Conservation (phyloP, 352 stramenopile genomes). For the Nothophytophthora sp. region DNA sequence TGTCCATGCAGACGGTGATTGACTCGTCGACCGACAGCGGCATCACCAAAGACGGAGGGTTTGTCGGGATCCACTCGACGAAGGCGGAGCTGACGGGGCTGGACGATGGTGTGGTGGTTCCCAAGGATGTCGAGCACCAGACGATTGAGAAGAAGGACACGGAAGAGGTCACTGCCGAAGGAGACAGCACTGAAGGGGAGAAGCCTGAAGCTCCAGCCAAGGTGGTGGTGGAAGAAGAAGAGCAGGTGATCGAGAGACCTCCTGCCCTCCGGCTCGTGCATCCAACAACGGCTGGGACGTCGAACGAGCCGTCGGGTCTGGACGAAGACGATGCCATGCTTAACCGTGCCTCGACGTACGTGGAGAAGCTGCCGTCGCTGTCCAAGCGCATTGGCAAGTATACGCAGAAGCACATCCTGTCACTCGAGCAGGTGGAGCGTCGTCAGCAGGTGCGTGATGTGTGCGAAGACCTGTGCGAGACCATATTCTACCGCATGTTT, state of each 20-base stretch:
- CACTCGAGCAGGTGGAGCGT: conserved; percentile 46
- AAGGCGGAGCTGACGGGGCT: conserved; percentile 59
- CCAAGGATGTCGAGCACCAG: conserved; percentile 25
- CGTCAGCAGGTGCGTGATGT: conserved; percentile 75
- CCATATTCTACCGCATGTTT: conserved; percentile 96
- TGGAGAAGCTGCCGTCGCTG: conserved; percentile 52
- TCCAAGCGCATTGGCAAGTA: conserved; percentile 80
- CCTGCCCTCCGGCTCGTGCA: conserved; percentile 27
- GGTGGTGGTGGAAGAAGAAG: conserved; percentile 4
- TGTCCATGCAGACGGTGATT: conserved; percentile 88
- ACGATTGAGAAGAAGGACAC: conserved; percentile 16
- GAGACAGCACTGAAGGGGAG: conserved; percentile 2
- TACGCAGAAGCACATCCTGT: conserved; percentile 70
- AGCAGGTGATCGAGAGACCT: conserved; percentile 12
- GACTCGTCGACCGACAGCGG: conserved; percentile 85
- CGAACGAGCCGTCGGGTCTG: no score
- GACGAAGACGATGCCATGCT: conserved; percentile 6
- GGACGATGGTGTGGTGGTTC: conserved; percentile 48
- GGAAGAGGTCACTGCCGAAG: conserved; percentile 3
- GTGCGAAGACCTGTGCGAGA: conserved; percentile 90
- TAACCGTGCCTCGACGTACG: conserved; percentile 32
- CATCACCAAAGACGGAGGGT: conserved; percentile 83
- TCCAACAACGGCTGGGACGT: conserved; percentile 1
- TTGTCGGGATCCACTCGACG: conserved; percentile 70
- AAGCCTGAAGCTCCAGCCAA: conserved; percentile 18